Evolutionary conservation across 345 rosid genomes (phyloP), one percentile per base, ranked within the genome.

Genomic region (Nephelium lappaceum): DNA sequence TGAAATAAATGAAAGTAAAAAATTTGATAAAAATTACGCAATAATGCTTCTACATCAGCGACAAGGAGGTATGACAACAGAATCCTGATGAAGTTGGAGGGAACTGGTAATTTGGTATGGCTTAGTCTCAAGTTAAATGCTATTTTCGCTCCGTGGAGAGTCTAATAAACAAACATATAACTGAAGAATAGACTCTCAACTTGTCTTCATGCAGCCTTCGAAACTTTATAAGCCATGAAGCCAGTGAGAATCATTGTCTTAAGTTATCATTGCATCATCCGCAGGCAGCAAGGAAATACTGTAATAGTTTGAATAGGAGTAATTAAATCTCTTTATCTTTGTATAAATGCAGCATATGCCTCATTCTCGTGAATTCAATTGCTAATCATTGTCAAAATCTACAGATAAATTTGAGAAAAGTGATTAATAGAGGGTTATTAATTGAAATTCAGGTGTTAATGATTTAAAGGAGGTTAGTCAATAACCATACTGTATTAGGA

Each of bases 301-400:
- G 16, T 55, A 38, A 36, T 8, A 36, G 21, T 42, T 60, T 65
- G 5, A 21, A 60, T 16, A 4, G 51, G 0, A 9, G 43, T 15
- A 21, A 43, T 74, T 15, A 36, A 36, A 53, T 53, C 61, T 31
- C 19, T 74, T 62, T 4, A 25, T 45, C 43, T 25, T 65, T 25
- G 15, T 21, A 15, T n/a, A 31, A 51, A 67, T 27, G 21, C 21
- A 6, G 25, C 38, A 51, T 51, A 10, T 8, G 15, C 53, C 49
- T 60, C 57, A 4, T 31, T 55, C 68, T 42, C 72, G 4, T 2
- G 21, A 67, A 66, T 43, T 39, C 5, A 21, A 73, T 19, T 6
- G 67, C 68, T 21, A n/a, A 76, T 53, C 57, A 23, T 39, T 23
- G 67, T 73, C 51, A 23, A 60, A 60, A 39, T 73, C 77, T 65